Evolutionary conservation across 1,284 basidiomycete genomes (phyloP).

Genomic region (Boletellus sp.): DNA sequence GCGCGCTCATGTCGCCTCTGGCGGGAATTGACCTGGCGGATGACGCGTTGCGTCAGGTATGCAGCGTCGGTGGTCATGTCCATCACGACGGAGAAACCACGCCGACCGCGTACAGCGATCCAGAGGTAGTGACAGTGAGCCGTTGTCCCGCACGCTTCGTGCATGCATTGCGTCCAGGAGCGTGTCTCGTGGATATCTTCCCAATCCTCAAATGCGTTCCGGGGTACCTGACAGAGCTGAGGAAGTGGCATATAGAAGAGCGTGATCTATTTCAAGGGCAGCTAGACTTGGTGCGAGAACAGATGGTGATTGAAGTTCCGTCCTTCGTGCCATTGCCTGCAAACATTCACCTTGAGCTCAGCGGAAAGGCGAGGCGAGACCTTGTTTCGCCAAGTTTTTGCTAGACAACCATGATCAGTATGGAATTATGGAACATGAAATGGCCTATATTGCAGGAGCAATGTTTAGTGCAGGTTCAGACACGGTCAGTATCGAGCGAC

Average conservation of each 20-base stretch:
- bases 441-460: conserved; percentile 41
- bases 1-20: too few species aligned
- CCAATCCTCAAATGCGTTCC: conserved; percentile 42
- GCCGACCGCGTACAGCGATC: conserved; percentile 39
- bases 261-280: conserved; percentile 39
- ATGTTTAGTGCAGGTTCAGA: conserved; percentile 45
- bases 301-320: conserved; percentile 9
- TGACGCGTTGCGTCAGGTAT: too few species aligned
- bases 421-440: conserved; percentile 30
- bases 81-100: conserved; percentile 48
- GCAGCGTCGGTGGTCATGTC: conserved; percentile 47
- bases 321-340: neutral
- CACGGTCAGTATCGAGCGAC: too few species aligned
- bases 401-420: conserved; percentile 30
- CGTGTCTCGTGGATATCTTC: conserved; percentile 37
- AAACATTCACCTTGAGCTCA: too few species aligned
- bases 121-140: conserved; percentile 40
- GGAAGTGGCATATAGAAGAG: conserved; percentile 41
- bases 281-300: conserved; percentile 30
- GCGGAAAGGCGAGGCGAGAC: conserved; percentile 21
- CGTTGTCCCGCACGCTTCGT: conserved; percentile 37
- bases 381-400: conserved; percentile 30
- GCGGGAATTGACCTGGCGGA: too few species aligned
- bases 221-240: conserved; percentile 34
- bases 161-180: conserved; percentile 37